phyloP scores from a whole-genome alignment of 495 filamentous ascomycete species.

The Lentithecium fluviatile region DNA sequence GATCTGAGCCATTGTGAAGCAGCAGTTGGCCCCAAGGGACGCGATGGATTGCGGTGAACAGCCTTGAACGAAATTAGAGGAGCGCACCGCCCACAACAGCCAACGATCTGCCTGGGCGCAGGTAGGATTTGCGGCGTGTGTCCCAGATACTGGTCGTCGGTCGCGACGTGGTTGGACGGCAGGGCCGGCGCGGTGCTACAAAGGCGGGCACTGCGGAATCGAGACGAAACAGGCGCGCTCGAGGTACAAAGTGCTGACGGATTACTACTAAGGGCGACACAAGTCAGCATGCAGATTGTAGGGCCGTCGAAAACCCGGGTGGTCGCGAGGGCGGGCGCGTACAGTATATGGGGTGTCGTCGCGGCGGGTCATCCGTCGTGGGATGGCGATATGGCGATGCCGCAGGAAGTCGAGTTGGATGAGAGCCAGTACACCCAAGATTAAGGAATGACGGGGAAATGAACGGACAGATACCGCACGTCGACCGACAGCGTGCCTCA shows the following conservation, averaged over 20 bases:
- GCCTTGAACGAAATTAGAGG: constrained; percentile 33
- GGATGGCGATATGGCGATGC: neutral
- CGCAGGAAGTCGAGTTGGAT: constrained; percentile 17
- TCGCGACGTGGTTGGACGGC: constrained; percentile 23
- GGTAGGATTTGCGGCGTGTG: constrained; percentile 20
- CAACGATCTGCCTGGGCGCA: constrained; percentile 12
- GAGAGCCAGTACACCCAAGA: constrained; percentile 33
- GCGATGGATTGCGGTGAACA: constrained; percentile 11
- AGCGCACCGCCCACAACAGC: constrained; percentile 17
- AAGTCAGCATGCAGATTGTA: constrained; percentile 26
- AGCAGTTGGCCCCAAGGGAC: constrained; percentile 18
- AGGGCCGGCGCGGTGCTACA: constrained; percentile 24
- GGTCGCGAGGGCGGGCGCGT: neutral
- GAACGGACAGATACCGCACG: constrained; percentile 26
- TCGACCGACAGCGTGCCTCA: constrained; percentile 28
- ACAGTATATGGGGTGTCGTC: constrained; percentile 15
- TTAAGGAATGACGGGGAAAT: constrained; percentile 38
- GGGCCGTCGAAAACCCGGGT: neutral
- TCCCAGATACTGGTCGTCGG: constrained; percentile 20
- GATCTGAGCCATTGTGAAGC: constrained; percentile 37
- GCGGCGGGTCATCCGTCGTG: neutral
- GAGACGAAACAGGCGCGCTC: constrained; percentile 37
- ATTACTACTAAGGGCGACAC: constrained; percentile 27
- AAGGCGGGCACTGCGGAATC: constrained; percentile 18
- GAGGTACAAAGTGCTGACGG: constrained; percentile 30